Base-by-base conservation (phyloP, 768 basidiomycete genomes). In the Cystobasidium ongulense region DNA sequence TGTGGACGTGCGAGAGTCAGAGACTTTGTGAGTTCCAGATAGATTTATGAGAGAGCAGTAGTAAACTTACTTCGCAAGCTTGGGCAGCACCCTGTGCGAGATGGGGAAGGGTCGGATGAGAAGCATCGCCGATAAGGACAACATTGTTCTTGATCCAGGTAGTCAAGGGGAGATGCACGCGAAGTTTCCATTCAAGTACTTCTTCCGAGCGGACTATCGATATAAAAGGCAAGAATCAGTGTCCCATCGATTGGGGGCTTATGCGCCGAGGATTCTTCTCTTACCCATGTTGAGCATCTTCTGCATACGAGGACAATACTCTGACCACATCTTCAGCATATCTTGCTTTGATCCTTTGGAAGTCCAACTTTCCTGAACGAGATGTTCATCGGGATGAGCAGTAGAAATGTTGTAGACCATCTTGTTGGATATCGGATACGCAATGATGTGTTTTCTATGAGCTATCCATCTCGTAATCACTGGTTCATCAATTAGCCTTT, bases 101-200 rank as follows among this genome's bases (percentile, higher is more conserved):
- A 63, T 53, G 80, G 1, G 81, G 81, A 1, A 82, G 75, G 4
- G 80, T 80, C 0, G 81, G 79, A 76, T 84, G 83, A 41, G 81
- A 82, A 1, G 82, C 81, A 61, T 83, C 83, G 15, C 82, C 83
- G 21, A 82, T 73, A 38, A 82, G 77, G 11, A 81, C 81, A 10
- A 81, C 74, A 38, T 79, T 76, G 1, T 79, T 77, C 21, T 80
- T 79, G 21, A 84, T 78, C 84, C 83, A 85, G 10, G 79, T 80
- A 38, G 77, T 78, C 11, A 83, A 78, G 11, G 82, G 82, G 33
- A 77, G 75, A 75, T 84, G 83, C 10, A 83, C 78, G 13, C 68
- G 64, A 0, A 84, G 77, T 75, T 82, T 82, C 83, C 83, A 82
- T 64, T 84, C 84, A 39, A 79, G 74, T 41, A 83, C 81, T 38